Percentiles rank a stretch among this genome's conserved stretches.
These are phyloP conservation scores for Hyaloperonospora brassicae DNA, from an alignment of 352 stramenopile species.

Conservation along the genomic window DNA sequence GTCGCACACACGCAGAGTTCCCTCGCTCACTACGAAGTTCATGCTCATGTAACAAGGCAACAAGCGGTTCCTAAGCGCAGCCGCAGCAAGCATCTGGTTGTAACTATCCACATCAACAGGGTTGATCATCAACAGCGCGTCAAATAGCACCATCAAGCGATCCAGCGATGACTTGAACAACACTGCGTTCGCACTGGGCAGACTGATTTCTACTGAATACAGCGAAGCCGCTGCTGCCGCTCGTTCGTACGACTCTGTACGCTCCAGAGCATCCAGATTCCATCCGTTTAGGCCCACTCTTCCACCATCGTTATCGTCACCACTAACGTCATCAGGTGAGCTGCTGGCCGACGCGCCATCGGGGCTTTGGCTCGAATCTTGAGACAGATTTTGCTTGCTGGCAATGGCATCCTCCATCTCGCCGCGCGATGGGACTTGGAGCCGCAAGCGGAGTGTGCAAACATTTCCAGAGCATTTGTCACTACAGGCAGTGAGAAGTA, in stretches of 20 bases:
- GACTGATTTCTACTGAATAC: slow-evolving; percentile 49
- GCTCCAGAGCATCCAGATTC: slow-evolving; percentile 55
- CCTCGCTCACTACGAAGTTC: slow-evolving; percentile 52
- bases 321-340: slow-evolving; percentile 36
- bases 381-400: slow-evolving; percentile 63
- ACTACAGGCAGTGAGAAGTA: slow-evolving; percentile 35
- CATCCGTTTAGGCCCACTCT: slow-evolving; percentile 74
- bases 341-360: slow-evolving; percentile 26
- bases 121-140: slow-evolving; percentile 82
- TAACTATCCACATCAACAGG: slow-evolving; percentile 78
- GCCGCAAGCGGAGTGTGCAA: slow-evolving; percentile 39
- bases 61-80: slow-evolving; percentile 41
- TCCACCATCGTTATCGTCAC: slow-evolving; percentile 75
- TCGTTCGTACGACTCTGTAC: slow-evolving; percentile 54
- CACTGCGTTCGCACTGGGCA: slow-evolving; percentile 46
- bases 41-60: slow-evolving; percentile 75
- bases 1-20: slow-evolving; percentile 53
- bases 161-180: slow-evolving; percentile 65
- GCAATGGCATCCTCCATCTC: slow-evolving; percentile 39
- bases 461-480: slow-evolving; percentile 30
- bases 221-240: slow-evolving; percentile 43
- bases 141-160: slow-evolving; percentile 77
- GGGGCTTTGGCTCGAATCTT: slow-evolving; percentile 54
- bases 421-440: slow-evolving; percentile 39
- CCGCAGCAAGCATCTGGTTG: slow-evolving; percentile 58